Base-by-base conservation (phyloP, 495 filamentous ascomycete species). In the Penicillium steckii region DNA sequence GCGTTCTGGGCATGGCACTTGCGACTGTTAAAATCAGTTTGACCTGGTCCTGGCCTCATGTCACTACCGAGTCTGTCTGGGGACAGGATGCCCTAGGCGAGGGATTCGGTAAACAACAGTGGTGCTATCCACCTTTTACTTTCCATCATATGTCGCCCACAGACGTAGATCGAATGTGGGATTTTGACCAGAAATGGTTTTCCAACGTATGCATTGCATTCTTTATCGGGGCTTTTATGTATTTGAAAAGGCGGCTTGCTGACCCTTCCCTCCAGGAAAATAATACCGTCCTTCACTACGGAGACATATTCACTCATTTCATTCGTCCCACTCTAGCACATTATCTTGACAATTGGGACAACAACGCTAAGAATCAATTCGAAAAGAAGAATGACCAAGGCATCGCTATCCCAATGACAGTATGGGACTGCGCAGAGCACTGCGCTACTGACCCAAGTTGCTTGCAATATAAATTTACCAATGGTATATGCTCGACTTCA, bases 121-220 rank as follows among this genome's bases (percentile, higher is more conserved):
- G 78, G 77, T 81, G 78, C 60, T 72, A 64, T 59, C 70, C 76
- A 25, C 67, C 69, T 8, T 62, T 76, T 5, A 72, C 70, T 6
- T 80, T 76, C 44, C 77, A 80, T 50, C 77, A 81, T 49, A 65
- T 81, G 53, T 66, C 61, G 12, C 64, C 70, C 0, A 38, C 57
- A 19, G 75, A 77, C 48, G 69, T 77, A 25, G 50, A 61, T 13
- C 62, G 45, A 19, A 61, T 80, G 40, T 68, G 60, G 41, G 46
- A 60, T 8, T 73, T 80, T 48, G 77, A 77, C 38, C 60, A 64
- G 33, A 48, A 52, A 25, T 80, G 76, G 76, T 67, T 71, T 49
- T 53, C 62, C 18, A 59, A 45, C 19, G 55, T 55, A 8, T 48
- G 46, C 53, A 38, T 18, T 10, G 6, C 29, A 21, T 50, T n/a